Percentiles rank a stretch among this genome's conserved stretches.
These are phyloP conservation scores for Orychophragmus violaceus DNA, from an alignment of 345 rosid genomes.

Conservation along the genomic window DNA sequence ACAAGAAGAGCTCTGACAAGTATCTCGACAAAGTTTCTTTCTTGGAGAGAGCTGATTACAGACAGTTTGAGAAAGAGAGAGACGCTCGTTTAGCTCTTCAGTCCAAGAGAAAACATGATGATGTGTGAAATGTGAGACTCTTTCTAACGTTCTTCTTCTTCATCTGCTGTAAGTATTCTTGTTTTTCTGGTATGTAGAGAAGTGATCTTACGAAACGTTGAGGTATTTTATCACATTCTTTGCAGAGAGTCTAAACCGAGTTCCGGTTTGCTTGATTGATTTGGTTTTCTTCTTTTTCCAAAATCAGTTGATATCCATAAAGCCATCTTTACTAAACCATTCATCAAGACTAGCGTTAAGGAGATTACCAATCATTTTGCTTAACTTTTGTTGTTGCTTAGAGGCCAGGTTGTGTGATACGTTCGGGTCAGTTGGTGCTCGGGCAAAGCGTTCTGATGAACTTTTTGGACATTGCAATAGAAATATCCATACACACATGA, in stretches of 20 bases:
- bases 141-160: not conserved
- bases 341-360: too few relatives aligned
- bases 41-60: not conserved
- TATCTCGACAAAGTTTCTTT: slow-evolving; percentile 50
- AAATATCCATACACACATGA: not conserved
- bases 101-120: slow-evolving; percentile 27
- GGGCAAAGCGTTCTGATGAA: not conserved
- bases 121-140: slow-evolving; percentile 7
- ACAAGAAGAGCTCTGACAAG: slow-evolving; percentile 92
- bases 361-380: not conserved
- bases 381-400: not conserved
- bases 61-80: slow-evolving; percentile 95
- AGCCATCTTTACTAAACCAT: not conserved
- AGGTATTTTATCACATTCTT: not conserved
- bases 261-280: not conserved
- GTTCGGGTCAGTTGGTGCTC: not conserved
- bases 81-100: slow-evolving; percentile 83
- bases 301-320: not conserved
- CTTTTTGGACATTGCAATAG: not conserved
- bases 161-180: not conserved
- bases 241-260: not conserved
- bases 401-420: not conserved
- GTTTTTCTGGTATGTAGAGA: not conserved
- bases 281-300: not conserved
- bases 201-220: not conserved